Evolutionary conservation across 257 asterid species (phyloP).

Genomic region (Solanum stenotomum): DNA sequence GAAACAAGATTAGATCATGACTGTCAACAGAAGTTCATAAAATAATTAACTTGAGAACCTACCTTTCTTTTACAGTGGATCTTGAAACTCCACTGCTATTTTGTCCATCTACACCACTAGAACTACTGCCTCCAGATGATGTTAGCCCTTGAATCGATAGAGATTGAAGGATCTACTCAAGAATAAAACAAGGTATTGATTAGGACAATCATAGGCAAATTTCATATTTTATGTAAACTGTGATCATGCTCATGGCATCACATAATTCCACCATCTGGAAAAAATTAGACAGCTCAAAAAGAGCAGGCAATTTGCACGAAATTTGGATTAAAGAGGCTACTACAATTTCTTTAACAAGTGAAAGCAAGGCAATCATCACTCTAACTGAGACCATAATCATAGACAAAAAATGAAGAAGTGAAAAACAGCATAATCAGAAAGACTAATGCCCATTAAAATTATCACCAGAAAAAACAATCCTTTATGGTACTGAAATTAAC

Average conservation of each 20-base stretch:
- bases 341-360: neutral
- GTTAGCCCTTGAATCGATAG: conserved; percentile 82
- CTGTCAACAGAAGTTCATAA: neutral
- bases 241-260: neutral
- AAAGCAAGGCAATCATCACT: neutral
- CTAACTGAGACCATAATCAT: neutral
- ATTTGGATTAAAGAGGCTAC: neutral
- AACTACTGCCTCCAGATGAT: conserved; percentile 87
- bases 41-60: conserved; percentile 28
- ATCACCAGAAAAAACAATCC: neutral
- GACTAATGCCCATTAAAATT: neutral
- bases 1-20: neutral
- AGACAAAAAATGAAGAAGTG: neutral
- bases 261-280: neutral
- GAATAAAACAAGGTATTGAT: neutral
- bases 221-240: neutral
- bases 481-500: neutral
- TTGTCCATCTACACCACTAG: conserved; percentile 70
- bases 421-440: neutral
- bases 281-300: neutral
- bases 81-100: conserved; percentile 93
- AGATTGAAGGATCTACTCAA: conserved; percentile 57
- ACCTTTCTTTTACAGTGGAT: conserved; percentile 82
- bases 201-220: neutral
- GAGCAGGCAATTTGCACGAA: neutral